Percentiles rank a stretch among this genome's conserved stretches.
These are phyloP conservation scores for Conringia planisiliqua DNA, from an alignment of 345 rosid species.

Conservation along the genomic window DNA sequence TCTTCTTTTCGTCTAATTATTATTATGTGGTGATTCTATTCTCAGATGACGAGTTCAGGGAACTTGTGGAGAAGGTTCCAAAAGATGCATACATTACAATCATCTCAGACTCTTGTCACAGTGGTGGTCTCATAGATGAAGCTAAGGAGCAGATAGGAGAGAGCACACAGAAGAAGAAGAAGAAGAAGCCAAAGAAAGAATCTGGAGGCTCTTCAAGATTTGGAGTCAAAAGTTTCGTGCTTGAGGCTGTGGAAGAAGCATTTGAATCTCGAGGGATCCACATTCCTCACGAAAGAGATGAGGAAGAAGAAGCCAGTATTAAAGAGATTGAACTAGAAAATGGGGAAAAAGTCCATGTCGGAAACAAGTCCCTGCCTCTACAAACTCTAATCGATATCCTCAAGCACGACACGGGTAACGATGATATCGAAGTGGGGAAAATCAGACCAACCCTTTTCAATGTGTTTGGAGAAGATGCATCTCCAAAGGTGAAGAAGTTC, in stretches of 20 bases:
- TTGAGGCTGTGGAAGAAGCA: constrained; percentile 44
- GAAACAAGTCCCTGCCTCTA: constrained; percentile 72
- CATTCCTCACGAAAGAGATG: constrained; percentile 39
- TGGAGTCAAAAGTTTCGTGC: constrained; percentile 44
- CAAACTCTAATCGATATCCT: constrained; percentile 81
- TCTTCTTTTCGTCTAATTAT: background rate
- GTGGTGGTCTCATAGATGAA: constrained; percentile 92
- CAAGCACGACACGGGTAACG: constrained; percentile 80
- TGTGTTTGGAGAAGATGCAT: constrained; percentile 81
- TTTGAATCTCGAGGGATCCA: constrained; percentile 63
- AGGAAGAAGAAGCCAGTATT: constrained; percentile 39
- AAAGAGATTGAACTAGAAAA: constrained; percentile 38
- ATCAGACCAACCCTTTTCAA: constrained; percentile 82
- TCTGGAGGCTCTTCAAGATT: constrained; percentile 41
- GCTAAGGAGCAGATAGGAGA: constrained; percentile 96
- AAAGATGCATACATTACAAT: constrained; percentile 60
- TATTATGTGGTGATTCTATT: background rate
- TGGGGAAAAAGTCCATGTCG: constrained; percentile 44
- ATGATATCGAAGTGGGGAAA: constrained; percentile 75
- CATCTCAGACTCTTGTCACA: constrained; percentile 92
- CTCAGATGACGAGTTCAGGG: constrained; percentile 92
- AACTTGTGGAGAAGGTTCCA: constrained; percentile 66
- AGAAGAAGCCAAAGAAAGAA: constrained; percentile 29
- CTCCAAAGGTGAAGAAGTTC: constrained; percentile 92
- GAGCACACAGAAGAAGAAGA: constrained; percentile 52